Evolutionary conservation across 345 rosid species (phyloP).

Genomic region (Erodium maritimum): DNA sequence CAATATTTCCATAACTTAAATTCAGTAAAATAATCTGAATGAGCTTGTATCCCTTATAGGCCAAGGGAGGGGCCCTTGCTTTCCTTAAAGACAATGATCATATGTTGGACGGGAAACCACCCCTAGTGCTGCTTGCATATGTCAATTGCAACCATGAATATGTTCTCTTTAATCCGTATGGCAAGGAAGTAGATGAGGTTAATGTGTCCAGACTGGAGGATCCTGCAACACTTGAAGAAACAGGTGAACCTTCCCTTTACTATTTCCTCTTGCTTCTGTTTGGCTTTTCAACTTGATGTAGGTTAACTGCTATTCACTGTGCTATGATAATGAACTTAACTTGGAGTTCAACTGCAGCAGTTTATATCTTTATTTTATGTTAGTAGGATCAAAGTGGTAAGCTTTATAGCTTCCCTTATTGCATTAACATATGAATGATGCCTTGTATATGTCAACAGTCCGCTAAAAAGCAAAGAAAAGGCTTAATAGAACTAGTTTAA

Average conservation of each 20-base stretch:
- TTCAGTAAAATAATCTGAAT: constrained; percentile 1
- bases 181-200: constrained; percentile 39
- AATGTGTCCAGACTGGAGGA: constrained; percentile 19
- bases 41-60: constrained; percentile 33
- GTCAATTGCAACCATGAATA: constrained; percentile 76
- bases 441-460: no score
- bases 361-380: no score
- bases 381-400: no score
- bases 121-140: constrained; percentile 42
- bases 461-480: no score
- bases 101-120: constrained; percentile 26
- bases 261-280: no score
- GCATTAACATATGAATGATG: no score
- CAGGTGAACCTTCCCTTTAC: constrained; percentile 21
- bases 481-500: no score
- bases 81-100: constrained; percentile 36
- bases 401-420: no score
- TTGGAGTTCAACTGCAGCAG: no score
- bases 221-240: constrained; percentile 27
- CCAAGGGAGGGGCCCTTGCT: constrained; percentile 58
- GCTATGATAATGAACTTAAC: no score
- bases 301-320: no score
- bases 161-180: constrained; percentile 59
- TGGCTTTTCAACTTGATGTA: no score
- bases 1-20: background rate